Evolutionary conservation across 2,329 filamentous ascomycete species (phyloP).

Genomic region (Tolypocladium amazonense): DNA sequence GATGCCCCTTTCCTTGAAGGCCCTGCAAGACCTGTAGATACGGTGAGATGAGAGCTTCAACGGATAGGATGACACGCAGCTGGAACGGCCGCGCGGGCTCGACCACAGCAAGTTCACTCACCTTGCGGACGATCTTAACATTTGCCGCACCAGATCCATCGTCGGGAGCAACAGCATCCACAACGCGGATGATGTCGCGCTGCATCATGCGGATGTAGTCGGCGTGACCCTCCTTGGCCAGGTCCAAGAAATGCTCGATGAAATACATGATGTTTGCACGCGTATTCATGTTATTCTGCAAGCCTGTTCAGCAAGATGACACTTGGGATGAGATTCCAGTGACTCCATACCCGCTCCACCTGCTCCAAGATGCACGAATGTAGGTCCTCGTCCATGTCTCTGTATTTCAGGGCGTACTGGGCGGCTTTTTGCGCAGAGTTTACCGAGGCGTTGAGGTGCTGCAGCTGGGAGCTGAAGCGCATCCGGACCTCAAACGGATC

Average conservation of each 20-base stretch:
- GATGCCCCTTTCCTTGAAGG: constrained; percentile 59
- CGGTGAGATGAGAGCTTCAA: not conserved
- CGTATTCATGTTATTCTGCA: constrained; percentile 85
- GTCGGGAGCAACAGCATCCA: constrained; percentile 83
- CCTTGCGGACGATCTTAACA: constrained; percentile 81
- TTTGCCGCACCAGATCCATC: constrained; percentile 86
- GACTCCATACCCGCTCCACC: constrained; percentile 57
- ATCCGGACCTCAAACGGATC: constrained; percentile 98
- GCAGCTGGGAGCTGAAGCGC: constrained; percentile 84
- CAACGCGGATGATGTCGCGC: constrained; percentile 79
- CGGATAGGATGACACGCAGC: not conserved
- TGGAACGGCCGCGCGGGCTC: not conserved
- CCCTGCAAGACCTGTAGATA: constrained; percentile 50
- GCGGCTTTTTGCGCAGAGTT: constrained; percentile 86
- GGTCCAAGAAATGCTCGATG: constrained; percentile 86
- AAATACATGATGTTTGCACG: constrained; percentile 99
- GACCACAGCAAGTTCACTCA: constrained; percentile 25
- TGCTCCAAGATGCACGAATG: constrained; percentile 97
- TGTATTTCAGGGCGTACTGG: constrained; percentile 87
- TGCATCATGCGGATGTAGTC: constrained; percentile 93
- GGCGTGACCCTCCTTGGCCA: constrained; percentile 63
- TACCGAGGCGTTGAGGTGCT: constrained; percentile 83
- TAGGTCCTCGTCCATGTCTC: constrained; percentile 91
- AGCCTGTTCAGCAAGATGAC: not conserved
- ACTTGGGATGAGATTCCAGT: too few species aligned